phyloP scores from a whole-genome alignment of 2,329 filamentous ascomycete species.

The Fusarium continuum region DNA sequence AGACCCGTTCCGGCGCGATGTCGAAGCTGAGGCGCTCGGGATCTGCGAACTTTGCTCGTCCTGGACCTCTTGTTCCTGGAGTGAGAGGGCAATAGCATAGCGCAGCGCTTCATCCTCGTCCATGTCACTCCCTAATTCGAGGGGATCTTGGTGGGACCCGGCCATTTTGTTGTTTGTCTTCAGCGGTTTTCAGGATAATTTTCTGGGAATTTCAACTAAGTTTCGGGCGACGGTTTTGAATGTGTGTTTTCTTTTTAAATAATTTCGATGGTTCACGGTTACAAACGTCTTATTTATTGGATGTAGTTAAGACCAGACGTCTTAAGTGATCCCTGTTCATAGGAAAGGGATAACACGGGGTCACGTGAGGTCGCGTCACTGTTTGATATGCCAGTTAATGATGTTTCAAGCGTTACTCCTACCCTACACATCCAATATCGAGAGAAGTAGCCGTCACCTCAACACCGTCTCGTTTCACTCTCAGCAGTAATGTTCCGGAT shows the following conservation, averaged over 20 bases:
- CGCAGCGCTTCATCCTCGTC: slow-evolving; percentile 69
- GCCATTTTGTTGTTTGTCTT: slow-evolving; percentile 31
- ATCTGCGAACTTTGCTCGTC: slow-evolving; percentile 31
- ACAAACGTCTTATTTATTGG: slow-evolving; percentile 5
- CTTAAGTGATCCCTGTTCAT: slow-evolving; percentile 17
- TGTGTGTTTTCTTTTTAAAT: slow-evolving; percentile 26
- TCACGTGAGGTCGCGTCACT: slow-evolving; percentile 42
- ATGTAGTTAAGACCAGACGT: slow-evolving; percentile 15
- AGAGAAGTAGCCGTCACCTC: no score
- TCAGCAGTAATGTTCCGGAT: background rate
- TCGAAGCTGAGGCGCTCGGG: slow-evolving; percentile 25
- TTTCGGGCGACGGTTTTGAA: slow-evolving; percentile 38
- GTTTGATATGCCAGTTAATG: no score
- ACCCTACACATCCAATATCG: background rate
- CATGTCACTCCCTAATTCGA: slow-evolving; percentile 45
- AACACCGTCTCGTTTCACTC: no score
- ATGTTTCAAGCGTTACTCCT: no score
- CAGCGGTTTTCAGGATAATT: slow-evolving; percentile 16
- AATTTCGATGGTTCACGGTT: slow-evolving; percentile 18
- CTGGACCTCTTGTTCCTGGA: slow-evolving; percentile 48
- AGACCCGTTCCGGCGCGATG: slow-evolving; percentile 29
- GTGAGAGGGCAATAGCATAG: slow-evolving; percentile 67
- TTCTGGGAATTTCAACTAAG: slow-evolving; percentile 22
- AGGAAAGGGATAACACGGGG: slow-evolving; percentile 29
- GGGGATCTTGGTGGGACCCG: slow-evolving; percentile 32